These are phyloP conservation scores for Suhomyces canberraensis DNA, from an alignment of 805 yeast species.

Conservation along the genomic window DNA sequence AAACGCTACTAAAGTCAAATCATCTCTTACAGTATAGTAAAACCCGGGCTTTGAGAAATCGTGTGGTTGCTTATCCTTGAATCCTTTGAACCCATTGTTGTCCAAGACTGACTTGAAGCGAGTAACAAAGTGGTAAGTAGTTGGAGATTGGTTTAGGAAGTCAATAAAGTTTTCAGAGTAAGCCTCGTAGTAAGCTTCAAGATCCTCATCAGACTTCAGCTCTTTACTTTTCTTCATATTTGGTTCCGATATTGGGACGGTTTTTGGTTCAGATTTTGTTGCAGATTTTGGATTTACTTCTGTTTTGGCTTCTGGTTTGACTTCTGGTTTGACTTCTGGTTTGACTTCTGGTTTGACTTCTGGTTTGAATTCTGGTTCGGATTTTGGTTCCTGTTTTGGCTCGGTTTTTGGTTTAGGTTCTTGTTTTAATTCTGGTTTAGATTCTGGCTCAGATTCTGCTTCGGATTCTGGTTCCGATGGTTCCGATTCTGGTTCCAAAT, in stretches of 20 bases:
- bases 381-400: neutral
- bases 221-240: neutral
- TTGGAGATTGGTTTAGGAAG: slow-evolving; percentile 38
- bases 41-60: slow-evolving; percentile 13
- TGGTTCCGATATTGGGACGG: too few relatives aligned
- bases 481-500: too few relatives aligned
- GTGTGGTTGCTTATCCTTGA: slow-evolving; percentile 21
- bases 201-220: neutral
- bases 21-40: slow-evolving; percentile 31
- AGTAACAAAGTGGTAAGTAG: slow-evolving; percentile 36
- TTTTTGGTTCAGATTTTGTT: neutral
- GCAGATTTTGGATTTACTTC: neutral
- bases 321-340: too few relatives aligned
- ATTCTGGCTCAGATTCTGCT: too few relatives aligned
- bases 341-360: too few relatives aligned
- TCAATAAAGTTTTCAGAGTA: slow-evolving; percentile 23
- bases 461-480: too few relatives aligned
- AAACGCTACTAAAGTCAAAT: slow-evolving; percentile 35
- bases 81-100: slow-evolving; percentile 25
- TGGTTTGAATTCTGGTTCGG: neutral
- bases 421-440: too few relatives aligned
- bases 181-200: slow-evolving; percentile 12
- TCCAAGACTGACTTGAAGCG: slow-evolving; percentile 22
- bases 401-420: neutral
- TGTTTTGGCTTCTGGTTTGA: neutral